Percentiles rank a stretch among this genome's conserved stretches.
Evolutionary conservation across 148 eudicot genomes (phyloP).

Genomic region (Silene latifolia): DNA sequence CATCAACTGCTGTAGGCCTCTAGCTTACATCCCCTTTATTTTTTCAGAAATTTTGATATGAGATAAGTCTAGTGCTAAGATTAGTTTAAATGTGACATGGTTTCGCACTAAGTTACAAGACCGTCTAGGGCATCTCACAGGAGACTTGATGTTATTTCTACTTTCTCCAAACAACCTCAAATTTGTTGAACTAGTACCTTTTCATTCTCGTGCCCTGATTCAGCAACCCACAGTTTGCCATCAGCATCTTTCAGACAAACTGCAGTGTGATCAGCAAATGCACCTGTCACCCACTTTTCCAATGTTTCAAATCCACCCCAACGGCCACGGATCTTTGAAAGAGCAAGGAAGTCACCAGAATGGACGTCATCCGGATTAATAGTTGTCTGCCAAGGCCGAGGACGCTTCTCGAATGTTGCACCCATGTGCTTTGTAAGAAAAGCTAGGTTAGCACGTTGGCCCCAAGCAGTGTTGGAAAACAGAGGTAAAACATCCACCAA

Average conservation of each 20-base stretch:
- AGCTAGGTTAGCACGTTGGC: constrained; percentile 78
- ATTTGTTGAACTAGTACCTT: constrained; percentile 39
- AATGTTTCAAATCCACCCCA: too few relatives aligned
- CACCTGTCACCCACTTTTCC: constrained; percentile 64
- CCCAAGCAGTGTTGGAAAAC: constrained; percentile 85
- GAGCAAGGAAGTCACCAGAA: constrained; percentile 93
- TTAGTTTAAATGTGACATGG: too few relatives aligned
- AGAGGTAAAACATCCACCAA: constrained; percentile 88
- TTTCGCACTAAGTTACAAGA: too few relatives aligned
- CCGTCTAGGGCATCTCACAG: too few relatives aligned
- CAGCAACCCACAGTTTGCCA: constrained; percentile 97
- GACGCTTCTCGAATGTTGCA: constrained; percentile 45
- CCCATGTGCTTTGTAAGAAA: constrained; percentile 94
- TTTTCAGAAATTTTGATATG: too few relatives aligned
- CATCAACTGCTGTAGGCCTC: too few relatives aligned
- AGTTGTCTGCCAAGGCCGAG: constrained; percentile 49
- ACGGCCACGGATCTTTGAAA: constrained; percentile 94
- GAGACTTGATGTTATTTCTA: too few relatives aligned
- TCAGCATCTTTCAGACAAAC: constrained; percentile 89
- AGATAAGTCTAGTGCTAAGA: too few relatives aligned
- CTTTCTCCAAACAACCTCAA: too few relatives aligned
- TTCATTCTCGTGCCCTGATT: constrained; percentile 98
- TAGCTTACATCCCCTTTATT: too few relatives aligned
- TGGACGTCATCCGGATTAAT: constrained; percentile 85
- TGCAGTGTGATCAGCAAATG: constrained; percentile 98